Evolutionary conservation across 805 yeast species (phyloP).

Genomic region (Maudiozyma barnettii): DNA sequence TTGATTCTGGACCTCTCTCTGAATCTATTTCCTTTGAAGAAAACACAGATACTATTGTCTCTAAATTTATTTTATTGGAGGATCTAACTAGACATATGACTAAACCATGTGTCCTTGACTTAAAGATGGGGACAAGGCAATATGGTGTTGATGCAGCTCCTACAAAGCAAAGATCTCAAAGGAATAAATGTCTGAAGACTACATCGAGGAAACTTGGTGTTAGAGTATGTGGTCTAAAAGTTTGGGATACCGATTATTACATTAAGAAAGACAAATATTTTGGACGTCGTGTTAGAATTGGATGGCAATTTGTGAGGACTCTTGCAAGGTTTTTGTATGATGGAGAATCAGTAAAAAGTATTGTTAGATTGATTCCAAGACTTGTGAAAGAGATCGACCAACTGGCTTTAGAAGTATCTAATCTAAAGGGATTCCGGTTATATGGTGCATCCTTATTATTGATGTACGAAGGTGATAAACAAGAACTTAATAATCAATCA

Average conservation of each 20-base stretch:
- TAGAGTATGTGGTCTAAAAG: slow-evolving; percentile 90
- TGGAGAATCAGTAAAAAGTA: slow-evolving; percentile 50
- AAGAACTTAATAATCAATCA: not conserved
- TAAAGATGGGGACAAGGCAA: slow-evolving; percentile 97
- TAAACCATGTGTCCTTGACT: slow-evolving; percentile 84
- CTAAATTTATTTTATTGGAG: slow-evolving; percentile 73
- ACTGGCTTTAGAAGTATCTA: slow-evolving; percentile 43
- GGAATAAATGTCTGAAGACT: slow-evolving; percentile 69
- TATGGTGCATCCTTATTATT: slow-evolving; percentile 85
- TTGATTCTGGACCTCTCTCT: not conserved
- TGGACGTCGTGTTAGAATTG: slow-evolving; percentile 68
- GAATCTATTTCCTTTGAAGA: slow-evolving; percentile 11
- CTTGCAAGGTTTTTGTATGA: slow-evolving; percentile 72
- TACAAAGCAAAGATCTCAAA: slow-evolving; percentile 68
- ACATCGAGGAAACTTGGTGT: slow-evolving; percentile 81
- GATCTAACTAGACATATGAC: slow-evolving; percentile 79
- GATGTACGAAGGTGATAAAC: slow-evolving; percentile 66
- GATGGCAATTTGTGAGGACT: slow-evolving; percentile 68
- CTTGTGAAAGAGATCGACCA: slow-evolving; percentile 52
- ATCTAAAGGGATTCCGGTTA: slow-evolving; percentile 67
- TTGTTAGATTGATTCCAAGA: slow-evolving; percentile 56
- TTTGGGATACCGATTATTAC: slow-evolving; percentile 51
- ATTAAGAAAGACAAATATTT: slow-evolving; percentile 82
- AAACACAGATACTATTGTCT: slow-evolving; percentile 24
- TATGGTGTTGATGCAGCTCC: slow-evolving; percentile 87